These are phyloP conservation scores for Pezicula radicicola DNA, from an alignment of 2,329 filamentous ascomycete genomes.

Conservation along the genomic window DNA sequence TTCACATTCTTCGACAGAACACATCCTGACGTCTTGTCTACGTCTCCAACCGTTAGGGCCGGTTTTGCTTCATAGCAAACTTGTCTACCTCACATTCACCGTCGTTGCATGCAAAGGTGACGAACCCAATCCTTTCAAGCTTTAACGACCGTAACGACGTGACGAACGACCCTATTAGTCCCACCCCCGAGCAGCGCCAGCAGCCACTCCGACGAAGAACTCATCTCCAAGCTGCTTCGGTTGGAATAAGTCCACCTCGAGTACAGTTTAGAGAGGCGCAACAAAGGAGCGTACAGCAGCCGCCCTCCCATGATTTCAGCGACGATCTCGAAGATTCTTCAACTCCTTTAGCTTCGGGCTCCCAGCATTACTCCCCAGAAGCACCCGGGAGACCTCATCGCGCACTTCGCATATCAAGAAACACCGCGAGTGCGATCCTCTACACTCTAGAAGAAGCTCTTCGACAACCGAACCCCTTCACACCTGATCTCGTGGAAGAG, in stretches of 20 bases:
- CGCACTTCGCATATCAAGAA: constrained; percentile 68
- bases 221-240: constrained; percentile 29
- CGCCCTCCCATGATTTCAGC: constrained; percentile 23
- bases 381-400: constrained; percentile 39
- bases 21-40: neutral
- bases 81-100: constrained; percentile 22
- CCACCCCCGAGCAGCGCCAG: constrained; percentile 25
- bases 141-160: constrained; percentile 32
- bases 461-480: constrained; percentile 78
- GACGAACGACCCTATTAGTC: constrained; percentile 26
- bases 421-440: constrained; percentile 86
- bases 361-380: constrained; percentile 16
- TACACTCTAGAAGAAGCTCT: constrained; percentile 90
- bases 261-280: constrained; percentile 16
- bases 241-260: constrained; percentile 27
- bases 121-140: constrained; percentile 19
- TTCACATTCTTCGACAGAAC: constrained; percentile 2
- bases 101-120: constrained; percentile 25
- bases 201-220: constrained; percentile 26
- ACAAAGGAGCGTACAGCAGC: constrained; percentile 10
- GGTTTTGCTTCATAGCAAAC: constrained; percentile 11
- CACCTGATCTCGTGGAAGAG: constrained; percentile 80
- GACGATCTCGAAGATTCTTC: constrained; percentile 21
- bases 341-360: constrained; percentile 18
- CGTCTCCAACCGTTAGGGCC: constrained; percentile 7